phyloP scores from a whole-genome alignment of 2,329 filamentous ascomycete genomes.

The Cercospora zeina region DNA sequence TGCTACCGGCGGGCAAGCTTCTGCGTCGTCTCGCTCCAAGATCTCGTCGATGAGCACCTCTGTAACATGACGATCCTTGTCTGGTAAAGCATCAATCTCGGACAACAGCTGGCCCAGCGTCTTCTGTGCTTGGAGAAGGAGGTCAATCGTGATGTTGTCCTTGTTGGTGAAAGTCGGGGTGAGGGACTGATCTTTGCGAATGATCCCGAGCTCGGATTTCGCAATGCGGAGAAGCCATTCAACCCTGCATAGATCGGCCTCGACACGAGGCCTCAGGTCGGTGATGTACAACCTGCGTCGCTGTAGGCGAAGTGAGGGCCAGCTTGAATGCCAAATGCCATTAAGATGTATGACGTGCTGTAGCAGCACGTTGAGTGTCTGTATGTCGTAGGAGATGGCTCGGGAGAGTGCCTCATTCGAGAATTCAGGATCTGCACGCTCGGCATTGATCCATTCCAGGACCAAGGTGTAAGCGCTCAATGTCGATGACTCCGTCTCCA shows the following conservation, averaged over 20 bases:
- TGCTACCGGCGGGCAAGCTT: not conserved
- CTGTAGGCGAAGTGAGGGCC: slow-evolving; percentile 17
- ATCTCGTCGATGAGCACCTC: slow-evolving; percentile 17
- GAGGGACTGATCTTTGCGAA: slow-evolving; percentile 4
- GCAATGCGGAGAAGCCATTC: slow-evolving; percentile 17
- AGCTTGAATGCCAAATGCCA: slow-evolving; percentile 19
- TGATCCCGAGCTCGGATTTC: slow-evolving; percentile 12
- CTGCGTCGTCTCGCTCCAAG: not conserved
- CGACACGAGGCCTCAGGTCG: slow-evolving; percentile 16
- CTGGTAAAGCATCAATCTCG: slow-evolving; percentile 16
- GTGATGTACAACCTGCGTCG: slow-evolving; percentile 18
- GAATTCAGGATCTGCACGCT: not conserved
- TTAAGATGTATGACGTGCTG: slow-evolving; percentile 18
- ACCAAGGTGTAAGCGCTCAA: slow-evolving; percentile 20
- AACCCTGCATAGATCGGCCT: slow-evolving; percentile 11
- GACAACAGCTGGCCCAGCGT: slow-evolving; percentile 10
- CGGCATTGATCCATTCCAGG: slow-evolving; percentile 15
- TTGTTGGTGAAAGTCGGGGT: not conserved
- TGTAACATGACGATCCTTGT: slow-evolving; percentile 6
- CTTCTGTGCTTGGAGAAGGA: slow-evolving; percentile 14
- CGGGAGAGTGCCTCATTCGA: slow-evolving; percentile 19
- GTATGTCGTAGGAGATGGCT: slow-evolving; percentile 19
- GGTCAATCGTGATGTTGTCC: slow-evolving; percentile 17
- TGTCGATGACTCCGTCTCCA: not conserved
- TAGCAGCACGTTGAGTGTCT: slow-evolving; percentile 16